Evolutionary conservation across 345 rosid species (phyloP), one percentile per base, ranked within the genome.

Genomic region (Acer campestre): DNA sequence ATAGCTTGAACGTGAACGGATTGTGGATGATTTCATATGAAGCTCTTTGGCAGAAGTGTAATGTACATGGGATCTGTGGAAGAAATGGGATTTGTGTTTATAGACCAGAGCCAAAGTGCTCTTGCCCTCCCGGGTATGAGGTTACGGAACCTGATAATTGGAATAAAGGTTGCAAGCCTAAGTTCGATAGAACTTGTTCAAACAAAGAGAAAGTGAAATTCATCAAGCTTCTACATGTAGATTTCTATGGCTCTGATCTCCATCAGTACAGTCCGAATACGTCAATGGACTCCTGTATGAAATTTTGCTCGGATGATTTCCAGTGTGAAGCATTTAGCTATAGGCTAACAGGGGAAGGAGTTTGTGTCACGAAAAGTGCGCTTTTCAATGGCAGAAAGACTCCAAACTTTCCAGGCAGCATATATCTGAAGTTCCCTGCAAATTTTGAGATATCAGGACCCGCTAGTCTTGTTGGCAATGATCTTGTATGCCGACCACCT

Each of bases 71-170:
- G 3, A 46, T 78, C 48, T 88, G 89, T 48, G 89, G 91, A 22
- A 73, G 78, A 68, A 82, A 85, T 76, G 87, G 82, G 71, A 78
- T 88, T 40, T 88, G 89, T 67, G 68, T 81, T 63, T 74, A 80
- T 31, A 66, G 72, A 13, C 84, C 84, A 0, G 78, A 74, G 53
- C 86, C 86, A 12, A 84, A 83, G 55, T 86, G 91, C 59, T 75
- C 87, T 0, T 88, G 91, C 71, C 88, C 85, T 27, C 88, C 87
- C 9, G 86, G 88, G 6, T 84, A 84, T 23, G 82, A 83, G 75
- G 48, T 49, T 44, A 31, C 44, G 8, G 81, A 85, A 6, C 79
- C 77, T 0, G 69, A 67, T n/a, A 70, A 83, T 27, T 84, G 89
- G 89, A 76, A 62, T 70, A 67, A 81, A 70, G 90, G 88, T 14